Conservation (phyloP, 2,329 filamentous ascomycete species). For the Passalora sequoiae region DNA sequence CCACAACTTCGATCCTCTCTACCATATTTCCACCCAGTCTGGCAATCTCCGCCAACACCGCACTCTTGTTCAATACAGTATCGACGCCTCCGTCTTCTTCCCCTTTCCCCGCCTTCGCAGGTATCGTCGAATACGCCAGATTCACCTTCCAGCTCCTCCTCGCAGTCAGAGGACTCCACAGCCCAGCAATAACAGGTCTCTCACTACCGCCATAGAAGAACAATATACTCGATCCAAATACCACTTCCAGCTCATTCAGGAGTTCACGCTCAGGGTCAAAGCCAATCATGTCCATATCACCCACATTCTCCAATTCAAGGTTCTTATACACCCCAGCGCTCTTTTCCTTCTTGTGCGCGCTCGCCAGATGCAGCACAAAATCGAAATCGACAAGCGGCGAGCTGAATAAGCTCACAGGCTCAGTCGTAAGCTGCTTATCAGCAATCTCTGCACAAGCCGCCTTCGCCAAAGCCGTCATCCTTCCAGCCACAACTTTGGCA, state of each 20-base stretch:
- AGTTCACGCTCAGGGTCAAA: slow-evolving; percentile 60
- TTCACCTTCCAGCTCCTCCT: slow-evolving; percentile 64
- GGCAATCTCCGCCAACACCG: slow-evolving; percentile 67
- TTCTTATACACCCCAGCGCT: slow-evolving; percentile 69
- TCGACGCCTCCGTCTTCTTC: slow-evolving; percentile 39
- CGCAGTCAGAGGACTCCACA: slow-evolving; percentile 59
- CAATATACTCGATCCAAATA: slow-evolving; percentile 65
- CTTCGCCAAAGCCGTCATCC: slow-evolving; percentile 76
- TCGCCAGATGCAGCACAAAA: slow-evolving; percentile 73
- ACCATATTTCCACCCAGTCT: slow-evolving; percentile 59
- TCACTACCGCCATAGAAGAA: slow-evolving; percentile 68
- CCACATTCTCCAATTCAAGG: slow-evolving; percentile 56
- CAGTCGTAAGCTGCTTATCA: slow-evolving; percentile 27
- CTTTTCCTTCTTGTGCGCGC: slow-evolving; percentile 16
- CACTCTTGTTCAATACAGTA: slow-evolving; percentile 59
- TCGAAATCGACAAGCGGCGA: slow-evolving; percentile 73
- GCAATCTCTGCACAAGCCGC: slow-evolving; percentile 60
- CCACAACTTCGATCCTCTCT: slow-evolving; percentile 55
- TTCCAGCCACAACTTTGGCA: slow-evolving; percentile 73
- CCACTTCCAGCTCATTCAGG: slow-evolving; percentile 59
- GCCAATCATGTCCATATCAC: slow-evolving; percentile 43
- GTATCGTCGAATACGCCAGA: slow-evolving; percentile 62
- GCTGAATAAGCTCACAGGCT: slow-evolving; percentile 63
- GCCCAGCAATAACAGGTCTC: slow-evolving; percentile 52
- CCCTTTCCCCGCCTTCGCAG: slow-evolving; percentile 37